phyloP scores from a whole-genome alignment of 768 basidiomycete species.

The Gloeopeniophorella convolvens region DNA sequence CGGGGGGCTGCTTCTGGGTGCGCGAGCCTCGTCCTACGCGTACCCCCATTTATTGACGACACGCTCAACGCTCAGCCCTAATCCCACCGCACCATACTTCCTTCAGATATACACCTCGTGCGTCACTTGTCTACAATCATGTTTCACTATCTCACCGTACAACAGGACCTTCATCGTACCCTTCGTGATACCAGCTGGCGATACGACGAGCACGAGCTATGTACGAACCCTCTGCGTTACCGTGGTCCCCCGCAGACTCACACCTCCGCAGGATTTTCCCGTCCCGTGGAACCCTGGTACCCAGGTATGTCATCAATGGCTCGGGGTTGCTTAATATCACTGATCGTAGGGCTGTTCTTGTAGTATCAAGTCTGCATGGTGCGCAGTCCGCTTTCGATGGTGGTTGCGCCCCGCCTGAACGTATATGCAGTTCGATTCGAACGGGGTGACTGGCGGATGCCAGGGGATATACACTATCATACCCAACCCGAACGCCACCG shows the following conservation, averaged over 20 bases:
- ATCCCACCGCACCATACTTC: conserved; percentile 49
- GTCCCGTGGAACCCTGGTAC: conserved; percentile 57
- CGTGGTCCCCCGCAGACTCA: background rate
- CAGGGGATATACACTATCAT: conserved; percentile 54
- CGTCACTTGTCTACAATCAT: conserved; percentile 22
- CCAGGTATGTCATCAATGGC: conserved; percentile 30
- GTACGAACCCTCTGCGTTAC: conserved; percentile 32
- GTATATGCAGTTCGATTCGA: conserved; percentile 42
- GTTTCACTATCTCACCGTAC: too few relatives aligned
- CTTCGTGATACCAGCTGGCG: conserved; percentile 44
- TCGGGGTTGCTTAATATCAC: background rate
- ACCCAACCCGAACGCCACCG: conserved; percentile 29
- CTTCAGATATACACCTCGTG: conserved; percentile 59
- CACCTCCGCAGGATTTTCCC: conserved; percentile 41
- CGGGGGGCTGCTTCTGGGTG: conserved; percentile 26
- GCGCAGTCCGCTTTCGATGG: conserved; percentile 5
- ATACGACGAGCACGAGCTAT: conserved; percentile 36
- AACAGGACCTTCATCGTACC: conserved; percentile 44
- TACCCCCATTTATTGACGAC: background rate
- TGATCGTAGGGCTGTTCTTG: background rate
- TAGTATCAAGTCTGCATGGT: conserved; percentile 70
- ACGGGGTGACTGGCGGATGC: conserved; percentile 56
- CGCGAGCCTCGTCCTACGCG: background rate
- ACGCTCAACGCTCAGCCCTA: conserved; percentile 39
- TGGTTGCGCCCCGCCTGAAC: background rate